Evolutionary conservation across 352 stramenopile species (phyloP).

Genomic region (Blastocystis sp.): DNA sequence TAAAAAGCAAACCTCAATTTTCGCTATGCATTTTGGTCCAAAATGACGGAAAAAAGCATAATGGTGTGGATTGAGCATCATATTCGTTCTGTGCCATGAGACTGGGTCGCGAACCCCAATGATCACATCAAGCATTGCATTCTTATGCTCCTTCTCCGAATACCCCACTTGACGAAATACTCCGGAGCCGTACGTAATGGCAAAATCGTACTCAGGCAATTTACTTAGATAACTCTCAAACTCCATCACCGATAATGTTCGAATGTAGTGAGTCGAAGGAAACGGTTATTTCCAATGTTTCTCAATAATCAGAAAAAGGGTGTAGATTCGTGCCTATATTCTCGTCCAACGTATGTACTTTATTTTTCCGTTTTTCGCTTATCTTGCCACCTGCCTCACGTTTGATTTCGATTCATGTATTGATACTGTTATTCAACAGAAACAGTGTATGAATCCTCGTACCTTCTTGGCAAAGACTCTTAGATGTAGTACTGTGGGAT

Average conservation of each 20-base stretch:
- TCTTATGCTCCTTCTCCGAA: constrained; percentile 33
- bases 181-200: constrained; percentile 41
- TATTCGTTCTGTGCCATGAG: not conserved
- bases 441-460: not conserved
- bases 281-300: no score
- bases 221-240: constrained; percentile 16
- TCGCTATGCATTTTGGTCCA: not conserved
- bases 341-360: no score
- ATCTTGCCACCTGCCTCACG: no score
- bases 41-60: constrained; percentile 42
- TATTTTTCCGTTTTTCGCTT: no score
- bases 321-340: no score
- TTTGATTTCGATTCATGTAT: no score
- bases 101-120: not conserved
- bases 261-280: no score
- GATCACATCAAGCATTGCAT: constrained; percentile 56
- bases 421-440: not conserved
- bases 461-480: not conserved
- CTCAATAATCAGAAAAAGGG: no score
- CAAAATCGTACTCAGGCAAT: constrained; percentile 32
- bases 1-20: not conserved
- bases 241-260: not conserved
- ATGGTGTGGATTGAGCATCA: constrained; percentile 11
- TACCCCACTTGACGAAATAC: constrained; percentile 42
- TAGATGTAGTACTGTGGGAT: not conserved